Percentiles rank a stretch among this genome's conserved stretches.
Evolutionary conservation across 805 yeast species (phyloP).

Genomic region (Monosporozyma servazzii): DNA sequence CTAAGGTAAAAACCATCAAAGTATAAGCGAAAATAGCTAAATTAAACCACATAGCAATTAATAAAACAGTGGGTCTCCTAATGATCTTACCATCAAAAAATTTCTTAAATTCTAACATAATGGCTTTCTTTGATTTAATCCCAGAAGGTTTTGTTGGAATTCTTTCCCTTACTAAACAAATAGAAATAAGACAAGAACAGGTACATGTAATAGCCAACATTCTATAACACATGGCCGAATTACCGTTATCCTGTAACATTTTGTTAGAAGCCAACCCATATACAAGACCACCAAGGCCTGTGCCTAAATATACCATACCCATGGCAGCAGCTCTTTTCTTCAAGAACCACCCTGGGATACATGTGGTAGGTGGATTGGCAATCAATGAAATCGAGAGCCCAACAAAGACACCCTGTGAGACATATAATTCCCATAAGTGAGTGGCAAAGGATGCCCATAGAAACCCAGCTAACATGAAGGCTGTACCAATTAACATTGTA

Average conservation of each 20-base stretch:
- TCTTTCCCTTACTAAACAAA: constrained; percentile 39
- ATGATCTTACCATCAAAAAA: constrained; percentile 31
- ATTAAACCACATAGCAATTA: constrained; percentile 33
- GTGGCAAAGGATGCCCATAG: constrained; percentile 53
- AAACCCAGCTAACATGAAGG: constrained; percentile 44
- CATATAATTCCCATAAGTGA: constrained; percentile 55
- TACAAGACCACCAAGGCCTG: constrained; percentile 44
- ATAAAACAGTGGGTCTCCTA: constrained; percentile 25
- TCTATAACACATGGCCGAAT: constrained; percentile 39
- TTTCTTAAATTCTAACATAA: constrained; percentile 17
- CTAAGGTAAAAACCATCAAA: constrained; percentile 38
- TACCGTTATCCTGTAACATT: constrained; percentile 33
- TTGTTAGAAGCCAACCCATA: constrained; percentile 34
- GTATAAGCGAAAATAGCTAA: constrained; percentile 34
- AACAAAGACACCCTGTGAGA: constrained; percentile 58
- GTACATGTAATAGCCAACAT: constrained; percentile 36
- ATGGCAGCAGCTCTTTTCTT: constrained; percentile 49
- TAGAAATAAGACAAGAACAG: constrained; percentile 32
- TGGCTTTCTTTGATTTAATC: constrained; percentile 16
- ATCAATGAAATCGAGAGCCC: constrained; percentile 45
- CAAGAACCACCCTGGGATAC: constrained; percentile 63
- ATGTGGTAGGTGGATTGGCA: constrained; percentile 47
- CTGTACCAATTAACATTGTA: constrained; percentile 43
- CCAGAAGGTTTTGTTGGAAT: constrained; percentile 28
- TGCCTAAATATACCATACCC: constrained; percentile 42